These are phyloP conservation scores for Phytopythium helicoides DNA, from an alignment of 352 stramenopile genomes.

Conservation along the genomic window DNA sequence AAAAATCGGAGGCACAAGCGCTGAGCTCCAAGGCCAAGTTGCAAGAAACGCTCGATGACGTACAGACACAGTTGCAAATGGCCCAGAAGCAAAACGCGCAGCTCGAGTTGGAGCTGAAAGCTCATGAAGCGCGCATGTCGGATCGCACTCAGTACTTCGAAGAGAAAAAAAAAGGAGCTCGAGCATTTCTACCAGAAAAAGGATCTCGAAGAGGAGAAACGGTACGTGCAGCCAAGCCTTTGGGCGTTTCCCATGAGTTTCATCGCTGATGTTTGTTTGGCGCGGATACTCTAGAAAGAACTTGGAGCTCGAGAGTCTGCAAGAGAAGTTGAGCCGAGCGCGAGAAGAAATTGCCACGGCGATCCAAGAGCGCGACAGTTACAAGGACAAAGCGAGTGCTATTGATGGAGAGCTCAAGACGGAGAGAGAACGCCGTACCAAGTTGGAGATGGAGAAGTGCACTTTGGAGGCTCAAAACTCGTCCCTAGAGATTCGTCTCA, in stretches of 20 bases:
- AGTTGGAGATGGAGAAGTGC: conserved; percentile 63
- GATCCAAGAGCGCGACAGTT: conserved; percentile 47
- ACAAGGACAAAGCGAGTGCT: conserved; percentile 37
- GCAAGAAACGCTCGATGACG: conserved; percentile 30
- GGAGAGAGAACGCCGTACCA: conserved; percentile 49
- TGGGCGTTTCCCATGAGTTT: neutral
- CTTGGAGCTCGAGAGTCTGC: conserved; percentile 45
- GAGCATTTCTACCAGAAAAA: conserved; percentile 63
- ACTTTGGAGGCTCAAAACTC: conserved; percentile 56
- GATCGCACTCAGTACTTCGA: conserved; percentile 56
- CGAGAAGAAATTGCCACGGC: conserved; percentile 47
- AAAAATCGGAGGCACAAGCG: conserved; percentile 36
- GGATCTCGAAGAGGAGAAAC: conserved; percentile 44
- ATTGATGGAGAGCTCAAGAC: conserved; percentile 45
- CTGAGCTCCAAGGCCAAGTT: conserved; percentile 24
- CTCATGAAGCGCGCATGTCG: conserved; percentile 39
- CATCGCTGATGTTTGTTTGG: neutral
- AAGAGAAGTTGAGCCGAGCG: conserved; percentile 43
- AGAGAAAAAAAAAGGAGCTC: conserved; percentile 65
- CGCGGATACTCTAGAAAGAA: conserved; percentile 31
- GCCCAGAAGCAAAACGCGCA: conserved; percentile 54
- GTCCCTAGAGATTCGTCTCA: conserved; percentile 46
- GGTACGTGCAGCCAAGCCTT: conserved; percentile 10
- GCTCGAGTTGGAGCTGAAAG: conserved; percentile 55
- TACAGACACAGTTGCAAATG: conserved; percentile 55